Base-by-base conservation (phyloP, 1,284 basidiomycete genomes). In the Sporisorium iseilematis-ciliati region DNA sequence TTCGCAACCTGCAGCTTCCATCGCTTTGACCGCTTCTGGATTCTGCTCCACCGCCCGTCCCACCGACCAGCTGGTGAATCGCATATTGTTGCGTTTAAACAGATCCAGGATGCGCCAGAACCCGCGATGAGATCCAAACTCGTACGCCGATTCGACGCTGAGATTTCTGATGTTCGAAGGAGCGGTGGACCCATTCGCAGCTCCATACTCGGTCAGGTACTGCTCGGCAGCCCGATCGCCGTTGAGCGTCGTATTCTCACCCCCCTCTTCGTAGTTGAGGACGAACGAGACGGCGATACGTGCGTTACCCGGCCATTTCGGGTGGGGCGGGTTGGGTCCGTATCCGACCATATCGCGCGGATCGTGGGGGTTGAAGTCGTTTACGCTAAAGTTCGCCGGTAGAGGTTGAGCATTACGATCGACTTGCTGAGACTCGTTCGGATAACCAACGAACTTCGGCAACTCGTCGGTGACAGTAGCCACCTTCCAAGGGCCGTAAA, bases 241-340 rank as follows among this genome's bases (percentile, higher is more conserved):
- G 59, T 86, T 84, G 29, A 85, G 69, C 25, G 78, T 65, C 7
- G 75, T 77, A 35, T 81, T 81, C 72, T 87, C 86, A 18, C 82
- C 85, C 10, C 86, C 86, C 58, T 86, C 85, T 63, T 87, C 85
- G 71, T 86, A 86, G 65, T 87, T 86, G 35, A 87, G 54, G 11
- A 87, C 86, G 35, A 87, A 86, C 31, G 78, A 81, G n/a, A 84
- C 65, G 26, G 82, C 83, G 50, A 86, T 80, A 45, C 86, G 83
- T 8, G 86, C 86, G 16, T 80, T 77, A 46, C 76, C 75, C 4
- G 86, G 86, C 86, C 86, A 87, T 29, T 83, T 69, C 4, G 86
- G 83, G 43, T 86, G 76, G 2, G 85, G 85, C 33, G 76, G 80
- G n/a, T 74, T 70, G 21, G 67, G 60, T 25, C 85, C 86, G 69